phyloP scores from a whole-genome alignment of 164 flowering plant species.

The Liquidambar formosana region DNA sequence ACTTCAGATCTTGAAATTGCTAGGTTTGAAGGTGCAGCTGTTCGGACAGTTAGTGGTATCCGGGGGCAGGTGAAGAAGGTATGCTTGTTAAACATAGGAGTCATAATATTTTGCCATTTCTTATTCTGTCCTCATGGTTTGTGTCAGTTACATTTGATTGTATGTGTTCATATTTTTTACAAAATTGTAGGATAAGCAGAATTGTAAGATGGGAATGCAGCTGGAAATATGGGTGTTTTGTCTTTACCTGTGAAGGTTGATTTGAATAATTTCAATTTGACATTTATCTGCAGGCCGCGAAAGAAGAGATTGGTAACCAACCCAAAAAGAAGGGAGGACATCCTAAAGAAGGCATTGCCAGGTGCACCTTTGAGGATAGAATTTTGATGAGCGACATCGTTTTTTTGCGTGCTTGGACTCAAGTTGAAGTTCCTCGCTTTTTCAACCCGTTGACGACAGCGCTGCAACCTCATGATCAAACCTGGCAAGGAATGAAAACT shows the following conservation, averaged over 20 bases:
- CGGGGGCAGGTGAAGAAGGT: conserved; percentile 98
- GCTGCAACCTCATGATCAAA: conserved; percentile 73
- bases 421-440: conserved; percentile 77
- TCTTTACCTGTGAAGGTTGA: background rate
- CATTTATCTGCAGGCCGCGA: conserved; percentile 70
- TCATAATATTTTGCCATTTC: background rate
- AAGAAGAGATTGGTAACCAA: conserved; percentile 72
- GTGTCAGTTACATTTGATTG: background rate
- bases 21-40: conserved; percentile 86
- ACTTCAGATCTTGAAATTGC: conserved; percentile 96
- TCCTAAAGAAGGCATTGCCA: conserved; percentile 75
- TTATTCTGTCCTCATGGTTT: background rate
- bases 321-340: conserved; percentile 64
- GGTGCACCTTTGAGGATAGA: conserved; percentile 97
- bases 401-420: conserved; percentile 83
- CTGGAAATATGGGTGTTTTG: background rate
- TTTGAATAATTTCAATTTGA: background rate
- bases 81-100: conserved; percentile 4
- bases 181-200: too few species aligned
- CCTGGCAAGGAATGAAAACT: conserved; percentile 93
- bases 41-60: conserved; percentile 93
- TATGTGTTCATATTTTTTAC: background rate
- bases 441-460: conserved; percentile 86
- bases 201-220: background rate
- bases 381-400: conserved; percentile 94